Evolutionary conservation across 768 basidiomycete genomes (phyloP), one percentile per base, ranked within the genome.

Genomic region (Rhodotorula diobovata): DNA sequence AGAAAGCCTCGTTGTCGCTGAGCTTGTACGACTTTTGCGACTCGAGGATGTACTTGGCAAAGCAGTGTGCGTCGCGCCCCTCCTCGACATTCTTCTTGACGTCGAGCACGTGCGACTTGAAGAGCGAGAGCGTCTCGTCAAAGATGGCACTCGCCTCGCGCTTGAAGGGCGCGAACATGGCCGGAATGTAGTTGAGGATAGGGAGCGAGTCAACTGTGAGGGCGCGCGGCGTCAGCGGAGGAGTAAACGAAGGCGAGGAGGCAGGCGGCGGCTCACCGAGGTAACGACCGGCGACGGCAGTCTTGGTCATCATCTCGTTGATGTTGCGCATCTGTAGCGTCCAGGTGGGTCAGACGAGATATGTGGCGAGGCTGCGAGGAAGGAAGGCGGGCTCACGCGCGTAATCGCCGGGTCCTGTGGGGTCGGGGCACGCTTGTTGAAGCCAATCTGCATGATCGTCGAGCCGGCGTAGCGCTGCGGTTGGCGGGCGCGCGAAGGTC

Each of bases 261-360:
- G 37, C 7, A 23, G 21, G 20, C 12, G 15, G n/a, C 8, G 28
- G 3, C 59, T 30, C 12, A 61, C 66, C 66, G 37, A 72, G 59
- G 53, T 77, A 73, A 28, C 74, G 72, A 4, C 76, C 76, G 14
- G 76, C 75, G 34, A 76, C 75, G 23, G 75, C 76, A 0, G 76
- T 75, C 61, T 73, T 60, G 10, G 76, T 77, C 72, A 77, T 71
- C 39, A 39, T 60, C 67, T 68, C 74, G 70, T 72, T 77, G 62
- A 71, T 63, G 32, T 34, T 25, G 39, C 72, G 65, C 67, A 67
- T 68, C 58, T 59, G 25, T 16, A 10, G 39, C n/a, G 16, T 18
- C 4, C 10, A 5, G 58, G 18, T 23, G 43, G 37, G 35, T 11
- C 18, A 35, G 30, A 3, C n/a, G 54, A 30, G 18, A 2, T 1